Base-by-base conservation (phyloP, 225 moss, liverwort and hornwort genomes). In the Polytrichum commune region DNA sequence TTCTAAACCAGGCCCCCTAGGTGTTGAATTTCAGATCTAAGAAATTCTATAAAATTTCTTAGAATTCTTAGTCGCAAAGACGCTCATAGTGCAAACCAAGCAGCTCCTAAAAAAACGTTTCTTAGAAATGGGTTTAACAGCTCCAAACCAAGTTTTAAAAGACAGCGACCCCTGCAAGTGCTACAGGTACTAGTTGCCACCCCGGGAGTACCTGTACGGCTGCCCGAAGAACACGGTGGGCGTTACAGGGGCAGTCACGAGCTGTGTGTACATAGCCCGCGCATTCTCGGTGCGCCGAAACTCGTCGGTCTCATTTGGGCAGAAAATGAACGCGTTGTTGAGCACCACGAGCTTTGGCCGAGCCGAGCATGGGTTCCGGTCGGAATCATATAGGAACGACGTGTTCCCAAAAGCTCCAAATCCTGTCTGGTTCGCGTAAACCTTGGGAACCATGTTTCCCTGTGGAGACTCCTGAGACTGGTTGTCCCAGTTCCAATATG, bases 401-500 rank as follows among this genome's bases (percentile, higher is more conserved):
- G 64, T 53, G 13, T 64, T 55, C n/a, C n/a, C 54, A 3, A 27
- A 27, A 10, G 27, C 32, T 38, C 26, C 38, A 5, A 20, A 27
- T 19, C 8, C 27, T 18, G 58, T 65, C 8, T 19, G 29, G 20
- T 69, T 55, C 20, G 55, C 54, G 19, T 56, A 69, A 27, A 56
- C 25, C 19, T 55, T 27, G 55, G 69, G 58, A 5, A 68, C 8
- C 5, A 32, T 29, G 28, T 74, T 68, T 26, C 67, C 74, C 6
- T 19, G 25, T 7, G 58, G 60, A 33, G 57, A 28, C 0, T 35
- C 23, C 18, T 5, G 18, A 18, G 66, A 53, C 23, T 65, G 65
- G 29, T 78, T 78, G 66, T 82, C 82, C 67, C 71, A 82, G 30
- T 82, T 82, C 82, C 82, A 82, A 66, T 28, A 82, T 4, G 70